Conservation (phyloP, 2,329 filamentous ascomycete species). For the Sordariomycetes sp. region DNA sequence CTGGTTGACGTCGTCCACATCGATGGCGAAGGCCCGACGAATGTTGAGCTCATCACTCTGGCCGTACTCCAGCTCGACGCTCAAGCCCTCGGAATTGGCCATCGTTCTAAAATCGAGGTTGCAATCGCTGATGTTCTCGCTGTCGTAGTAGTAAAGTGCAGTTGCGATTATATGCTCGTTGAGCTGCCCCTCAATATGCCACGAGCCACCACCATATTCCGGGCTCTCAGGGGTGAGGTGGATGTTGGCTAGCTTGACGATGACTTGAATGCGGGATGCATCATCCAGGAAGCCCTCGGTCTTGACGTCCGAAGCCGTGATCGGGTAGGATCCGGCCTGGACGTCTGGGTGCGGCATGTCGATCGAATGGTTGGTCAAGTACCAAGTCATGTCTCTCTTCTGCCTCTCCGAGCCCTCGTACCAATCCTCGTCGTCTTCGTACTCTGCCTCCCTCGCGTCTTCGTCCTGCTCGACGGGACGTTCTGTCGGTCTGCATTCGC, state of each 20-base stretch:
- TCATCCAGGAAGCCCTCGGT: conserved; percentile 17
- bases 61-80: conserved; percentile 14
- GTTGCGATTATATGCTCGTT: conserved; percentile 59
- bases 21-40: conserved; percentile 22
- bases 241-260: conserved; percentile 55
- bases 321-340: not conserved
- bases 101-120: conserved; percentile 39
- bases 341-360: conserved; percentile 8
- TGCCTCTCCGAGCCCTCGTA: conserved; percentile 10
- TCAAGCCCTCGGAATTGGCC: conserved; percentile 12
- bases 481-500: conserved; percentile 8
- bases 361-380: conserved; percentile 13
- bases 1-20: conserved; percentile 15
- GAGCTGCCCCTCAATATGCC: conserved; percentile 44
- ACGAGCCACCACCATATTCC: conserved; percentile 39
- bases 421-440: conserved; percentile 7
- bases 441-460: conserved; percentile 6
- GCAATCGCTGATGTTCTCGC: conserved; percentile 47
- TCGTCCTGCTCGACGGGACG: conserved; percentile 17
- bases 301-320: conserved; percentile 14
- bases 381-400: conserved; percentile 17
- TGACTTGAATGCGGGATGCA: conserved; percentile 41
- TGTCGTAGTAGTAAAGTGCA: conserved; percentile 53
- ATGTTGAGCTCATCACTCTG: conserved; percentile 24
- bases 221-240: conserved; percentile 51